phyloP scores from a whole-genome alignment of 2,329 filamentous ascomycete species.

The Pezicula neosporulosa region DNA sequence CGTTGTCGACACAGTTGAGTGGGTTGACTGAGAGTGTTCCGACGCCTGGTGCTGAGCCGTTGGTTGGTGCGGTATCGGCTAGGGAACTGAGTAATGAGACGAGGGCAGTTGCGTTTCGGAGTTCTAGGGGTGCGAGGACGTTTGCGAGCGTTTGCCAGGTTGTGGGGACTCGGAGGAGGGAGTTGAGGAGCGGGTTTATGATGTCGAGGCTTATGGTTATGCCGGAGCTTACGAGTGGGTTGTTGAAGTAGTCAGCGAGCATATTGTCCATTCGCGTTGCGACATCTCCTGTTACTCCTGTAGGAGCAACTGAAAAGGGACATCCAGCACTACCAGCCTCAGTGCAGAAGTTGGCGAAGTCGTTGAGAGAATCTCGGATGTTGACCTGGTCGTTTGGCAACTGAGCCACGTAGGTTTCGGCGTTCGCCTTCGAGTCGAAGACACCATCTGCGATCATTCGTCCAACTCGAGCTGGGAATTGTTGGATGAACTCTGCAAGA shows the following conservation, averaged over 20 bases:
- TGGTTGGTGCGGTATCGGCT: background rate
- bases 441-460: conserved; percentile 30
- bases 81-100: background rate
- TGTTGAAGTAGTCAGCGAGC: background rate
- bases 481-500: conserved; percentile 36
- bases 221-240: background rate
- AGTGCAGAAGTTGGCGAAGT: conserved; percentile 10
- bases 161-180: conserved; percentile 1
- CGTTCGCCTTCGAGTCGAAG: conserved; percentile 33
- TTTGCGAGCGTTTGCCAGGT: background rate
- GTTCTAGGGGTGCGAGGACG: background rate
- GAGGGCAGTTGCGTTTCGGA: background rate
- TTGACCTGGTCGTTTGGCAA: conserved; percentile 11
- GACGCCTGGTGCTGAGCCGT: conserved; percentile 1
- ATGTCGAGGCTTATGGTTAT: background rate
- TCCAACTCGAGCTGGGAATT: conserved; percentile 36
- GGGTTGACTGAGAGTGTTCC: background rate
- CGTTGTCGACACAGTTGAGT: conserved; percentile 13
- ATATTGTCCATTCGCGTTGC: conserved; percentile 1
- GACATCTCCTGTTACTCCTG: background rate
- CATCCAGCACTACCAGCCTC: conserved; percentile 6
- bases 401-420: conserved; percentile 20
- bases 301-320: background rate
- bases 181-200: background rate
- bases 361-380: conserved; percentile 7